These are phyloP conservation scores for Leonotis leonurus DNA, from an alignment of 257 asterid genomes.

Conservation along the genomic window DNA sequence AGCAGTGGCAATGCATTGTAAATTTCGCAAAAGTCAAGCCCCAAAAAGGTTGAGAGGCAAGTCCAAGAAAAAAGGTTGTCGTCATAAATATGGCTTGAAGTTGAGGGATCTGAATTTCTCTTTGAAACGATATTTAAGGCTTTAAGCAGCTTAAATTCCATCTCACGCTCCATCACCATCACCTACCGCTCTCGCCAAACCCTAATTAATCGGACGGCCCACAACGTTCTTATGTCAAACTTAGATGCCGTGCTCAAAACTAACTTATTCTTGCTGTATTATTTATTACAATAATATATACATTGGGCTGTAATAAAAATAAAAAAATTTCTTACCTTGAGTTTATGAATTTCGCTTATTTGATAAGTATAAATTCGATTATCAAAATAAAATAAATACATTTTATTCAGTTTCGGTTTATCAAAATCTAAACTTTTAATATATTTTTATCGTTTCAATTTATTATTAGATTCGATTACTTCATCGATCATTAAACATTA, in stretches of 20 bases:
- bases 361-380: too few relatives aligned
- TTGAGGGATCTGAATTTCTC: neutral
- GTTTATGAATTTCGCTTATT: too few relatives aligned
- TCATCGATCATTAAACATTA: too few relatives aligned
- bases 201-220: conserved; percentile 21
- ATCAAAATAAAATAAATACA: too few relatives aligned
- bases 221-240: neutral
- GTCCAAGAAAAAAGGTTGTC: conserved; percentile 26
- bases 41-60: conserved; percentile 4
- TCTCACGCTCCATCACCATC: conserved; percentile 18
- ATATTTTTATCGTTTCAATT: too few relatives aligned
- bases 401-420: too few relatives aligned
- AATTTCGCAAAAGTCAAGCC: conserved; percentile 2
- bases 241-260: neutral
- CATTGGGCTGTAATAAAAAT: too few relatives aligned
- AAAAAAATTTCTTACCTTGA: too few relatives aligned
- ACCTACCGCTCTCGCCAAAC: neutral
- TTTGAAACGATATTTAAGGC: conserved; percentile 23
- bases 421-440: too few relatives aligned
- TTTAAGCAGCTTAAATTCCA: conserved; percentile 14
- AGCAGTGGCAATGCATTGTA: conserved; percentile 21
- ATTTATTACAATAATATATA: too few relatives aligned
- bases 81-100: conserved; percentile 14
- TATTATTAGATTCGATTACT: too few relatives aligned
- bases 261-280: too few relatives aligned